Conservation (phyloP, 495 filamentous ascomycete genomes). For the Tuber umbilicatum region DNA sequence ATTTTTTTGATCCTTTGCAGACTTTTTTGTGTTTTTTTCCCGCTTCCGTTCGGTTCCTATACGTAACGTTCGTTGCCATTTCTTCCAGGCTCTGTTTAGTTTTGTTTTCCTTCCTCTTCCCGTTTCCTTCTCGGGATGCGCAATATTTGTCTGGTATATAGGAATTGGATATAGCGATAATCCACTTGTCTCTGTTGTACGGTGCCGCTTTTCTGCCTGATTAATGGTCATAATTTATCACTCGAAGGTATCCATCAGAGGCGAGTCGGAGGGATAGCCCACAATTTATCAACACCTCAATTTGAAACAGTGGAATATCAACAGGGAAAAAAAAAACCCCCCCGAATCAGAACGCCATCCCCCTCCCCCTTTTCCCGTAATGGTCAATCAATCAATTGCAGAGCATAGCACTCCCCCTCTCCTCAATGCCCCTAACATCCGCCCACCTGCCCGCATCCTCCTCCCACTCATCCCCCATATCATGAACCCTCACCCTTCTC, state of each 20-base stretch:
- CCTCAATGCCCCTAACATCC: not conserved
- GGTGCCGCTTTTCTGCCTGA: not conserved
- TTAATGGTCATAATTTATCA: not conserved
- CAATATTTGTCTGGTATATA: not conserved
- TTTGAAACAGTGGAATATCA: not conserved
- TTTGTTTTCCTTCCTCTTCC: not conserved
- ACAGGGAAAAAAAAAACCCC: not conserved
- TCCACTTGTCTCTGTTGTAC: not conserved
- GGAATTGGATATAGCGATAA: not conserved
- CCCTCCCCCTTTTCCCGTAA: not conserved
- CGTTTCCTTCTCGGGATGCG: not conserved
- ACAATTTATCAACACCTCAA: not conserved
- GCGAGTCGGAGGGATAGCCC: not conserved
- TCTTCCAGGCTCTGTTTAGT: not conserved
- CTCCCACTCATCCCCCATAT: conserved; percentile 3
- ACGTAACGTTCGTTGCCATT: not conserved
- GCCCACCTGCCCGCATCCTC: not conserved
- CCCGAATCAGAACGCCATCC: not conserved
- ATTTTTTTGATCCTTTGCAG: not conserved
- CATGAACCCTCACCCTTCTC: not conserved
- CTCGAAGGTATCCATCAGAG: not conserved
- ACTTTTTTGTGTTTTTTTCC: not conserved
- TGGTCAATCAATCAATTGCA: not conserved
- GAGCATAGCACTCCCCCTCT: not conserved
- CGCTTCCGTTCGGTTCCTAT: not conserved